Base-by-base conservation (phyloP, 2,329 filamentous ascomycete genomes). In the Sordariomycetes sp. region DNA sequence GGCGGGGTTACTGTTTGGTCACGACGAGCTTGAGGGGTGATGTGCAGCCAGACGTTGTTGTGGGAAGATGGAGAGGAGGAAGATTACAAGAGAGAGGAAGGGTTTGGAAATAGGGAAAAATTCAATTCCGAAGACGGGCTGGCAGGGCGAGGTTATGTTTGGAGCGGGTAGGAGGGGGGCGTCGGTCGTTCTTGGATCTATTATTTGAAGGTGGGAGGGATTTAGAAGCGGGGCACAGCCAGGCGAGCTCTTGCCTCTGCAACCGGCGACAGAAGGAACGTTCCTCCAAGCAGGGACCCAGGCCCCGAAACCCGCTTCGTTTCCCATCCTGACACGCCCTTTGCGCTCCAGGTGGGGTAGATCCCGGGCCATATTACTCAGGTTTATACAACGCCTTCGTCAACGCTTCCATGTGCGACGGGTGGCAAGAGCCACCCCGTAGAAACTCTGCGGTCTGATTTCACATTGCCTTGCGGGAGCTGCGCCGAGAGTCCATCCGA, bases 31-130 rank as follows among this genome's bases (percentile, higher is more conserved):
- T 32, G 28, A 32, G 28, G 57, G 61, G 60, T 46, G 40, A 46
- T 46, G 59, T 54, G 61, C 55, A 55, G 57, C 40, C 46, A 54
- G 56, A 61, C 60, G 37, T 59, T 63, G 59, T 64, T 62, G 62
- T 63, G 63, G 60, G 58, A n/a, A n/a, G 7, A 59, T 60, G 58
- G 60, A 58, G 58, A 59, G 51, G 61, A 61, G 60, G 50, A 58
- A 59, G 46, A 56, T 57, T 54, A 50, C 55, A 25, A 60, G 55
- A 60, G 54, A 60, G 62, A 46, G 61, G 58, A 40, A 25, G 40
- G 16, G 16, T 46, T 25, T 32, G 43, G 37, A 55, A 43, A 43
- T n/a, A 50, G 40, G 54, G 25, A 57, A 57, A 57, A 24, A 43
- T 51, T 57, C 46, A 46, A 24, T 50, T 50, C 40, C 43, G 25